phyloP scores from a whole-genome alignment of 495 filamentous ascomycete genomes.

The Penicillium dipodomyicola region DNA sequence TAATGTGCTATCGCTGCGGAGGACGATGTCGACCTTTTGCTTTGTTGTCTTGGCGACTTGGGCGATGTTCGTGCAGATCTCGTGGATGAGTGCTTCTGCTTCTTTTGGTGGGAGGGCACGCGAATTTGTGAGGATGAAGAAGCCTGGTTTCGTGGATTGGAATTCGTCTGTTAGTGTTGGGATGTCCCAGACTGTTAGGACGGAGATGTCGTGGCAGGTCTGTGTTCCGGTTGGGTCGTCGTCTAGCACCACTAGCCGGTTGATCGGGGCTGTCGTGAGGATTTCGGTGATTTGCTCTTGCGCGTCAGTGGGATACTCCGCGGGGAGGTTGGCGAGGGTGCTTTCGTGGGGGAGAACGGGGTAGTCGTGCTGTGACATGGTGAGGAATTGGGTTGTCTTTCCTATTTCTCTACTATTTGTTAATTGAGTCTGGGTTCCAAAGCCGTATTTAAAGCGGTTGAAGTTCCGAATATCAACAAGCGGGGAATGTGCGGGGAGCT shows the following conservation, averaged over 20 bases:
- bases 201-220: slow-evolving; percentile 55
- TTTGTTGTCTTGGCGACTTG: slow-evolving; percentile 37
- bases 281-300: slow-evolving; percentile 38
- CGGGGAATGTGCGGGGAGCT: slow-evolving; percentile 14
- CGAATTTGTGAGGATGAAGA: slow-evolving; percentile 59
- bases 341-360: slow-evolving; percentile 27
- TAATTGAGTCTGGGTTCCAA: neutral
- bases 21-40: slow-evolving; percentile 47
- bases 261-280: slow-evolving; percentile 31
- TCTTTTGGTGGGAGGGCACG: slow-evolving; percentile 47
- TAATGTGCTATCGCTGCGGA: slow-evolving; percentile 53
- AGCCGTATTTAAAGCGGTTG: neutral
- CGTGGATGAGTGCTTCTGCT: slow-evolving; percentile 40
- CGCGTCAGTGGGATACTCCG: slow-evolving; percentile 32
- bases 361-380: slow-evolving; percentile 30
- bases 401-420: neutral
- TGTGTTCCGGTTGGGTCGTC: slow-evolving; percentile 58
- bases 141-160: slow-evolving; percentile 34
- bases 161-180: slow-evolving; percentile 44
- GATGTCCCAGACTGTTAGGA: slow-evolving; percentile 54
- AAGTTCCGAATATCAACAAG: slow-evolving; percentile 10
- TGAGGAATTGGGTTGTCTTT: neutral
- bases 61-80: slow-evolving; percentile 49
- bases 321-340: slow-evolving; percentile 35
- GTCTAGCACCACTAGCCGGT: slow-evolving; percentile 51